Evolutionary conservation across 371 early-diverging fungal species (phyloP), one percentile per base, ranked within the genome.

Genomic region (Chytridium lagenaria): DNA sequence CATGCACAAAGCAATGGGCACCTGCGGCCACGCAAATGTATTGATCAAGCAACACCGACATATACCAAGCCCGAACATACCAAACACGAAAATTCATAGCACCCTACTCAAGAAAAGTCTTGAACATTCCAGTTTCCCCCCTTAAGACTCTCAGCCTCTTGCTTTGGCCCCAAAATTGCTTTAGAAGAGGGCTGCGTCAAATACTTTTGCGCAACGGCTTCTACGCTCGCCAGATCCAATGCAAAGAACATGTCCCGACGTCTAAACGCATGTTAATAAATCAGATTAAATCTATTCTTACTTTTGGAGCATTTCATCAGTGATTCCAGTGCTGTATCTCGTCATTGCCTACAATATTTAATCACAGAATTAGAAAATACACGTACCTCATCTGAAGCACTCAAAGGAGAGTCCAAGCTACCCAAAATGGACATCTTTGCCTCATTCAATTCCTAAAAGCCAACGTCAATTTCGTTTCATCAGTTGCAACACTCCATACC

Each of bases 361-460:
- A 72, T 23, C 23, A 36, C 50, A 66, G 44, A 16, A 67, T 23
- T 38, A 59, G 23, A 33, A 67, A 19, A n/a, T 2, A 28, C 28
- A 59, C 73, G 1, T 39, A 74, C 78, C 81, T 97, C 96, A 66
- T 91, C 89, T 16, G 91, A 86, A 0, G 92, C 95, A 70, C 92
- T 90, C 23, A 93, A 75, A 10, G 98, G 98, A 0, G 90, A 78
- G 83, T 97, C 97, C 49, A 96, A 77, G 28, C 85, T 79, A 72
- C 91, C 90, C 86, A 98, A 94, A 55, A 95, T 84, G 7, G 93
- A 90, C n/a, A 98, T 72, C 79, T 98, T 98, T 31, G 97, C 95
- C 81, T 98, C 96, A 19, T 88, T 87, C 82, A 98, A 73, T 76
- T 95, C 94, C 66, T 22, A 72, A 28, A 57, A 63, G 15, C 16